These are phyloP conservation scores for Lycium ferocissimum DNA, from an alignment of 257 asterid species.

Conservation along the genomic window DNA sequence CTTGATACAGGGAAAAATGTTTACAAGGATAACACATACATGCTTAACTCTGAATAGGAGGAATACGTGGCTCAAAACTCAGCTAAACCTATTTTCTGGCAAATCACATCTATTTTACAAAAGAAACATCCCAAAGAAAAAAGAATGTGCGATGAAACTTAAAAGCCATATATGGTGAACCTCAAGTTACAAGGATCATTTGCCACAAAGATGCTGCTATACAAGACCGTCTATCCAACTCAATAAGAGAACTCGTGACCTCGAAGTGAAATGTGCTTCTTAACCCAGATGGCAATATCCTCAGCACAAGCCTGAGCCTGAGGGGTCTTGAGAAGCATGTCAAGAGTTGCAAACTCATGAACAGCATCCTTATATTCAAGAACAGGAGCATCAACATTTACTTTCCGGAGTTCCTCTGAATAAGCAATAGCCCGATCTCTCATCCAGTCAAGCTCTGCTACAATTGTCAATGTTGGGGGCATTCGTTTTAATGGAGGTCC, in stretches of 20 bases:
- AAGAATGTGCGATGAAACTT: constrained; percentile 27
- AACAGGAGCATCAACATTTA: constrained; percentile 87
- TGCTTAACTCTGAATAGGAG: constrained; percentile 34
- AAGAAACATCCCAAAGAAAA: constrained; percentile 35
- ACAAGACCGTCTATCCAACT: constrained; percentile 35
- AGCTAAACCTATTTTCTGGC: constrained; percentile 38
- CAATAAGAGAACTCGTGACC: constrained; percentile 92
- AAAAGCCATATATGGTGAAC: constrained; percentile 22
- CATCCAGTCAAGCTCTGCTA: constrained; percentile 96
- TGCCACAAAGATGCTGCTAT: constrained; percentile 25
- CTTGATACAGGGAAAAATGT: constrained; percentile 41
- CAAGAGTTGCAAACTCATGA: constrained; percentile 89
- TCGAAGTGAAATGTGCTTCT: constrained; percentile 83
- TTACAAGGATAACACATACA: constrained; percentile 34
- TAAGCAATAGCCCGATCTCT: constrained; percentile 91
- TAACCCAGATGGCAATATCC: constrained; percentile 92
- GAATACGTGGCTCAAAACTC: constrained; percentile 35
- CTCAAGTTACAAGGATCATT: background rate
- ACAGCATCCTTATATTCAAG: constrained; percentile 89
- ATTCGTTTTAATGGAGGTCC: constrained; percentile 80
- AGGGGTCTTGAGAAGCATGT: constrained; percentile 86
- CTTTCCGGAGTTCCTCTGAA: constrained; percentile 92
- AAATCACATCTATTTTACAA: constrained; percentile 52
- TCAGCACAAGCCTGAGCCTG: constrained; percentile 90
- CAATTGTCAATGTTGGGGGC: constrained; percentile 91